These are phyloP conservation scores for Epicoccum nigrum DNA, from an alignment of 2,329 filamentous ascomycete genomes.

Conservation along the genomic window DNA sequence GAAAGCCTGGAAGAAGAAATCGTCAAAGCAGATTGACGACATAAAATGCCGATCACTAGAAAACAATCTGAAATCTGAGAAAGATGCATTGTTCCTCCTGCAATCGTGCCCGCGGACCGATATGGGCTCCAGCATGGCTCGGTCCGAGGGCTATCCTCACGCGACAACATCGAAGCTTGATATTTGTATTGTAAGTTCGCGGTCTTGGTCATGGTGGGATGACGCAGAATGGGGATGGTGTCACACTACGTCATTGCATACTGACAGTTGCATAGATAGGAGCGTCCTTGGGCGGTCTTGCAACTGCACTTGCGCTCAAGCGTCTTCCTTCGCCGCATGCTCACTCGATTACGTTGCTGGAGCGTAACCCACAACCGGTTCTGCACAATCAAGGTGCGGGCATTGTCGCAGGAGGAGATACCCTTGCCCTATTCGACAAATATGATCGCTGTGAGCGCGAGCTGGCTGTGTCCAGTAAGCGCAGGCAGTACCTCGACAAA, in stretches of 20 bases:
- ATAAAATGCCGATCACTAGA: slow-evolving; percentile 7
- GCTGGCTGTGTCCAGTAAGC: slow-evolving; percentile 33
- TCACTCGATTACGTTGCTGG: slow-evolving; percentile 38
- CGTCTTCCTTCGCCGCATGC: slow-evolving; percentile 30
- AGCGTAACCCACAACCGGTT: slow-evolving; percentile 38
- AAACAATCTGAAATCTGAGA: background rate
- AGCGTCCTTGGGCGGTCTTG: slow-evolving; percentile 38
- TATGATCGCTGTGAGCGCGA: slow-evolving; percentile 33
- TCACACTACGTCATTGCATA: slow-evolving; percentile 6
- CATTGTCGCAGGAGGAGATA: slow-evolving; percentile 41
- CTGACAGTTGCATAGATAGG: slow-evolving; percentile 31
- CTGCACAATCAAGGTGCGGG: slow-evolving; percentile 44
- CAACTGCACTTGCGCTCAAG: slow-evolving; percentile 36
- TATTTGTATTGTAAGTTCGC: slow-evolving; percentile 33
- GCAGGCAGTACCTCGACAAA: slow-evolving; percentile 38
- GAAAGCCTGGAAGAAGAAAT: background rate
- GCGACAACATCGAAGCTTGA: slow-evolving; percentile 27
- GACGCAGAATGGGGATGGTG: background rate
- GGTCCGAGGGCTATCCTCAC: slow-evolving; percentile 21
- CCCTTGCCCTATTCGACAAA: slow-evolving; percentile 36
- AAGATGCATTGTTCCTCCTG: slow-evolving; percentile 4
- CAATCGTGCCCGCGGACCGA: slow-evolving; percentile 14
- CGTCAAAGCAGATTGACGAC: slow-evolving; percentile 8
- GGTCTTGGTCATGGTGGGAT: background rate
- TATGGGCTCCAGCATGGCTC: slow-evolving; percentile 13